Evolutionary conservation across 345 rosid species (phyloP).

Genomic region (Hibiscus mutabilis): DNA sequence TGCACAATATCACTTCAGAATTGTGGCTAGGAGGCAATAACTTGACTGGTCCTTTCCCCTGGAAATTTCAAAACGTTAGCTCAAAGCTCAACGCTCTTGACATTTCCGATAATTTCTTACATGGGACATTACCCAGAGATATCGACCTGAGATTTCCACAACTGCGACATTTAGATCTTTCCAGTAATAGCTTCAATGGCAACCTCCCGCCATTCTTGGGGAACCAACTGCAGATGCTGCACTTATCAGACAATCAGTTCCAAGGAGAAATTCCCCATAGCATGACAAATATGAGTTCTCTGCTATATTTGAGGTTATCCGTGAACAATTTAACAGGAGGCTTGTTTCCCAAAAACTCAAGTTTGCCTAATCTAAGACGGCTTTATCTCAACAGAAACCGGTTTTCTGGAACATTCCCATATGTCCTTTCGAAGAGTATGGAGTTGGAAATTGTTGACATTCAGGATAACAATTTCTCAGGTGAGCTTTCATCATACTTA

Average conservation of each 20-base stretch:
- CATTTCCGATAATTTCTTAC: constrained; percentile 3
- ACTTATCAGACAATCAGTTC: neutral
- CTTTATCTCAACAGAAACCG: neutral
- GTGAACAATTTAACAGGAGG: constrained; percentile 8
- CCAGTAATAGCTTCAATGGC: neutral
- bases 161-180: neutral
- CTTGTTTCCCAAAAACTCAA: constrained; percentile 2
- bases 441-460: neutral
- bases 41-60: constrained; percentile 10
- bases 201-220: neutral
- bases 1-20: neutral
- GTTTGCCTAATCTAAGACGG: neutral
- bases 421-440: neutral
- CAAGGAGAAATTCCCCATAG: neutral
- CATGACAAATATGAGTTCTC: constrained; percentile 3
- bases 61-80: neutral
- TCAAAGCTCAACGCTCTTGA: neutral
- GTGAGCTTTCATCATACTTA: constrained; percentile 9
- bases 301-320: neutral
- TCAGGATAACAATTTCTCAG: constrained; percentile 5
- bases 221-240: neutral
- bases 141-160: neutral
- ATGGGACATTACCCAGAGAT: constrained; percentile 9
- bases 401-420: neutral
- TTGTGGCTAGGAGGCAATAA: constrained; percentile 7